Evolutionary conservation across 805 yeast species (phyloP).

Genomic region (Myxozyma udenii): DNA sequence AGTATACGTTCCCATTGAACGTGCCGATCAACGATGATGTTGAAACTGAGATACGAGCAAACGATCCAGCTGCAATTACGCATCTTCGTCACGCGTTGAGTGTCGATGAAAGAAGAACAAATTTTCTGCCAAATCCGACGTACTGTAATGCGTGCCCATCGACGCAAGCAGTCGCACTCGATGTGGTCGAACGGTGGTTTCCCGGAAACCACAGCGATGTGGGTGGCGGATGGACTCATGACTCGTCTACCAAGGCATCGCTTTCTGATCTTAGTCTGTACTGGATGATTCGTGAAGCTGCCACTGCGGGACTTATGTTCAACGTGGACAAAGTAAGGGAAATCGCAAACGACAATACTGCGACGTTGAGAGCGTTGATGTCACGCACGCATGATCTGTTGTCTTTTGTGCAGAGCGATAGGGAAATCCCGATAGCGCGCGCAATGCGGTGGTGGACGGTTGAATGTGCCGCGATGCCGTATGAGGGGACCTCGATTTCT

Average conservation of each 20-base stretch:
- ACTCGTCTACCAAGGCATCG: constrained; percentile 42
- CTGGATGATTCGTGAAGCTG: constrained; percentile 60
- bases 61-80: constrained; percentile 38
- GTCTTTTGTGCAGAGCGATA: constrained; percentile 7
- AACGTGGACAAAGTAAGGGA: constrained; percentile 43
- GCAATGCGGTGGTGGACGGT: constrained; percentile 54
- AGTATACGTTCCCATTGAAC: constrained; percentile 54
- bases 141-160: constrained; percentile 46
- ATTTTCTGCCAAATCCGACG: constrained; percentile 47
- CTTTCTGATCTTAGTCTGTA: constrained; percentile 53
- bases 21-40: constrained; percentile 41
- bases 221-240: constrained; percentile 65
- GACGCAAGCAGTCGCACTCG: constrained; percentile 26
- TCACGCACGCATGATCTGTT: constrained; percentile 27
- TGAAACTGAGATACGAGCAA: not conserved
- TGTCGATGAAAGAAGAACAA: constrained; percentile 63
- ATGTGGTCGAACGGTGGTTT: constrained; percentile 58
- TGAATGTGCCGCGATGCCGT: constrained; percentile 59
- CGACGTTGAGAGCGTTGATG: constrained; percentile 34
- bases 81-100: constrained; percentile 68
- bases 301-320: constrained; percentile 50
- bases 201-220: constrained; percentile 68
- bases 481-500: constrained; percentile 35
- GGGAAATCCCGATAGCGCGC: not conserved
- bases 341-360: constrained; percentile 39